Base-by-base conservation (phyloP, 2,329 filamentous ascomycete genomes). In the Microthyrium microscopicum region DNA sequence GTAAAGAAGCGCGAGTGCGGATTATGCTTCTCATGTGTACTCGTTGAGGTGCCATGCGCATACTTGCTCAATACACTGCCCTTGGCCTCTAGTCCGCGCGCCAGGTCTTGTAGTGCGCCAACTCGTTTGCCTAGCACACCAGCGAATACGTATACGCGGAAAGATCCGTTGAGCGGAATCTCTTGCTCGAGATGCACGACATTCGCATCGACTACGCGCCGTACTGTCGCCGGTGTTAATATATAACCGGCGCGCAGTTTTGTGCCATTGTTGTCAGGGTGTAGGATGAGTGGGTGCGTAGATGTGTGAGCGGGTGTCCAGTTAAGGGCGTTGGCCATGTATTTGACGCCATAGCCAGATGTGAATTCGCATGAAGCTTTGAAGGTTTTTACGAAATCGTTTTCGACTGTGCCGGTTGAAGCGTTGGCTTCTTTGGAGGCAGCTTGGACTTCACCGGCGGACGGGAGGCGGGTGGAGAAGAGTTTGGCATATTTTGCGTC, bases 311-410 rank as follows among this genome's bases (percentile, higher is more conserved):
- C 60, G 1, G 70, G 54, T 7, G 77, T 79, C 81, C 83, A 92
- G 58, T 92, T 93, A 55, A 92, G 66, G 20, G 69, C 57, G 55
- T 92, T 94, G 34, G 78, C 66, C 42, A 75, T 68, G 60, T 93
- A 93, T 20, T 74, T 77, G 16, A 93, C 83, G 39, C 85, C 85
- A 51, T 92, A 93, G 37, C 85, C 85, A 42, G 78, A 84, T 8
- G 84, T 93, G 55, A 93, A 92, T 48, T 89, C 83, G 61, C 84
- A 93, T 20, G 74, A 73, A 37, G 81, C 80, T 53, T 93, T 93
- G 65, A 93, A 93, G 0, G 77, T 83, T 58, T 77, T 77, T 50
- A 92, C 72, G 51, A 94, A 93, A 8, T 79, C 73, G 47, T 85
- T 85, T 38, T 81, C 74, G 29, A 72, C 62, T 25, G 41, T 42